A percentile compares a stretch with the other conserved stretches of the same genome.
phyloP scores from a whole-genome alignment of 2,329 filamentous ascomycete genomes.

The Fusarium goolgardi region DNA sequence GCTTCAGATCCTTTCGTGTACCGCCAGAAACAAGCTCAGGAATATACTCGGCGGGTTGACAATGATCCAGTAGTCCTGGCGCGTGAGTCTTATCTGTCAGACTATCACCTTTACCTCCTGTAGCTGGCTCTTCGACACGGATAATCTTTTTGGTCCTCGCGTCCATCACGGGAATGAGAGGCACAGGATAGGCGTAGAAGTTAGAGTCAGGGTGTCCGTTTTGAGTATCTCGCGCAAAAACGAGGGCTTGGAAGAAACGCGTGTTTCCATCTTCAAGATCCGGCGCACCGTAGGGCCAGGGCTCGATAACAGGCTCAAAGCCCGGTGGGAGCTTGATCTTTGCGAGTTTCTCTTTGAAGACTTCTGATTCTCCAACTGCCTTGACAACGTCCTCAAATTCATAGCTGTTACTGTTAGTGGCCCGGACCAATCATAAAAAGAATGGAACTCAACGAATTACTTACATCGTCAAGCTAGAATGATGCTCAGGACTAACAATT shows the following conservation, averaged over 20 bases:
- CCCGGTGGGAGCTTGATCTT: slow-evolving; percentile 46
- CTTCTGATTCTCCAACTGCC: slow-evolving; percentile 44
- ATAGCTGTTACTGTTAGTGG: background rate
- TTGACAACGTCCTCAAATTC: slow-evolving; percentile 53
- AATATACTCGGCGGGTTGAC: slow-evolving; percentile 53
- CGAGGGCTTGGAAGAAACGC: slow-evolving; percentile 51
- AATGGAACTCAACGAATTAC: background rate
- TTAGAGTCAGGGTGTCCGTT: slow-evolving; percentile 62
- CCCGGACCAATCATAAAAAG: rapidly evolving
- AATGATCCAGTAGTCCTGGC: slow-evolving; percentile 47
- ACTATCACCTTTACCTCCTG: slow-evolving; percentile 48
- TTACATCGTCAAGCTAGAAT: slow-evolving; percentile 50
- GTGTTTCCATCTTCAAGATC: slow-evolving; percentile 48
- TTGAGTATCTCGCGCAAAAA: slow-evolving; percentile 49
- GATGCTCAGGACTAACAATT: slow-evolving; percentile 46
- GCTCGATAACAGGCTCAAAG: slow-evolving; percentile 50
- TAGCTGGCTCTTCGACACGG: slow-evolving; percentile 52
- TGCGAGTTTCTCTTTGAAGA: slow-evolving; percentile 50
- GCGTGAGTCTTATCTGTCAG: slow-evolving; percentile 36
- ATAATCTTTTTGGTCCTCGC: slow-evolving; percentile 48
- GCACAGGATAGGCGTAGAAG: slow-evolving; percentile 66
- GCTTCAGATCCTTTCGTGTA: slow-evolving; percentile 65
- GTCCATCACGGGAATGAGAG: slow-evolving; percentile 59
- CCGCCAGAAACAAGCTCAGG: slow-evolving; percentile 57
- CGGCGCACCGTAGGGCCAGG: slow-evolving; percentile 51